phyloP scores from a whole-genome alignment of 768 basidiomycete genomes.

The Suillus alpinus region DNA sequence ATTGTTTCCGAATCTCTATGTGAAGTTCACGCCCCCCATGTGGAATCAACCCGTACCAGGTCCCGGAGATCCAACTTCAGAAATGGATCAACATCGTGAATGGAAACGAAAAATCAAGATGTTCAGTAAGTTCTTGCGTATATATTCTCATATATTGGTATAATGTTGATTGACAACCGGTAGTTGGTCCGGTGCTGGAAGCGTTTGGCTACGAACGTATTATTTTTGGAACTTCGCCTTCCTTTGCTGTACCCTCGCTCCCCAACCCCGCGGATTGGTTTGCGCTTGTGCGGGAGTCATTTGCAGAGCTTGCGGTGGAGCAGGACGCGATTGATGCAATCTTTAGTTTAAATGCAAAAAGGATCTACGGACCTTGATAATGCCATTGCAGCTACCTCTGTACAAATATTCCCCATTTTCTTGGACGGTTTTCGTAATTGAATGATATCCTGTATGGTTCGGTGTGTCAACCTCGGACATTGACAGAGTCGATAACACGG shows the following conservation, averaged over 20 bases:
- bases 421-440: neutral
- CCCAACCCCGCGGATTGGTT: constrained; percentile 73
- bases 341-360: constrained; percentile 53
- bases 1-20: constrained; percentile 63
- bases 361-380: constrained; percentile 35
- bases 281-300: constrained; percentile 72
- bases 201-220: constrained; percentile 85
- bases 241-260: constrained; percentile 43
- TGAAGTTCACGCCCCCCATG: constrained; percentile 75
- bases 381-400: neutral
- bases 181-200: constrained; percentile 80
- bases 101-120: constrained; percentile 73
- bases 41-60: constrained; percentile 52
- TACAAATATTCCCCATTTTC: neutral
- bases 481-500: neutral
- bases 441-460: neutral
- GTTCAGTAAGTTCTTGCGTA: constrained; percentile 60
- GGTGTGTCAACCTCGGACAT: neutral
- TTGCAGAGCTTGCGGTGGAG: constrained; percentile 77
- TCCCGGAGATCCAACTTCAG: constrained; percentile 41
- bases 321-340: constrained; percentile 75
- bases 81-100: constrained; percentile 59
- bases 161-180: neutral
- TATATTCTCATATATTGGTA: constrained; percentile 1
- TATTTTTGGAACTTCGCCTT: constrained; percentile 77